A percentile compares a stretch with the other conserved stretches of the same genome.
These are phyloP conservation scores for Kwoniella pini DNA, from an alignment of 768 basidiomycete species.

Conservation along the genomic window DNA sequence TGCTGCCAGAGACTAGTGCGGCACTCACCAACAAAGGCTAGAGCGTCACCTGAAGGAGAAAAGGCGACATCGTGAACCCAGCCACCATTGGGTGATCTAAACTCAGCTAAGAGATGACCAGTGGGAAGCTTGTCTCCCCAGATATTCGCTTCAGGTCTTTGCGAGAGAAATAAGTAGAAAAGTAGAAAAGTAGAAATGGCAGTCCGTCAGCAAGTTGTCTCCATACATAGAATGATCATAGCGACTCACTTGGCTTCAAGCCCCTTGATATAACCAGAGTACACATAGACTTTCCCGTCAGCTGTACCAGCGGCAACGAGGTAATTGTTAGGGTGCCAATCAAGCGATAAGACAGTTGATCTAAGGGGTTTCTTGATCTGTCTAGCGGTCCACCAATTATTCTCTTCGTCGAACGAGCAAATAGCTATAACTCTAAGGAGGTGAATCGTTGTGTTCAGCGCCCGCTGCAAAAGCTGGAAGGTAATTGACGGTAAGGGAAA, in stretches of 20 bases:
- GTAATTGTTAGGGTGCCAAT: constrained; percentile 99
- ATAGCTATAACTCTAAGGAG: constrained; percentile 78
- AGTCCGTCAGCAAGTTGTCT: background rate
- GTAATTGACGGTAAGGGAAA: background rate
- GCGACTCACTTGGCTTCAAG: constrained; percentile 77
- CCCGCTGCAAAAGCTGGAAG: background rate
- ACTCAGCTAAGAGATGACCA: constrained; percentile 96
- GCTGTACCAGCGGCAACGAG: constrained; percentile 95
- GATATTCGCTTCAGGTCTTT: constrained; percentile 78
- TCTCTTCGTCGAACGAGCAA: constrained; percentile 95
- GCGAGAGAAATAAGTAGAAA: background rate
- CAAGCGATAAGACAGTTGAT: constrained; percentile 87
- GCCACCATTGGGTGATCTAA: constrained; percentile 80
- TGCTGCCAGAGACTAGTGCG: too few relatives aligned
- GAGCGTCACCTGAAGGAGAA: constrained; percentile 89
- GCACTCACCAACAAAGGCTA: constrained; percentile 86
- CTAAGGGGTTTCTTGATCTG: constrained; percentile 96
- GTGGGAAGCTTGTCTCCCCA: constrained; percentile 99
- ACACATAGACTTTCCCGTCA: constrained; percentile 95
- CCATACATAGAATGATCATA: background rate
- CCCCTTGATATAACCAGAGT: constrained; percentile 98
- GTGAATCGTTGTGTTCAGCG: background rate
- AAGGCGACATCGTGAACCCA: constrained; percentile 97
- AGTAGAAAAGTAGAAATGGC: too few relatives aligned
- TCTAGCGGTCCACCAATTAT: constrained; percentile 98